Evolutionary conservation across 139 green algal genomes (phyloP).

Genomic region (Diplosphaera chodatii): DNA sequence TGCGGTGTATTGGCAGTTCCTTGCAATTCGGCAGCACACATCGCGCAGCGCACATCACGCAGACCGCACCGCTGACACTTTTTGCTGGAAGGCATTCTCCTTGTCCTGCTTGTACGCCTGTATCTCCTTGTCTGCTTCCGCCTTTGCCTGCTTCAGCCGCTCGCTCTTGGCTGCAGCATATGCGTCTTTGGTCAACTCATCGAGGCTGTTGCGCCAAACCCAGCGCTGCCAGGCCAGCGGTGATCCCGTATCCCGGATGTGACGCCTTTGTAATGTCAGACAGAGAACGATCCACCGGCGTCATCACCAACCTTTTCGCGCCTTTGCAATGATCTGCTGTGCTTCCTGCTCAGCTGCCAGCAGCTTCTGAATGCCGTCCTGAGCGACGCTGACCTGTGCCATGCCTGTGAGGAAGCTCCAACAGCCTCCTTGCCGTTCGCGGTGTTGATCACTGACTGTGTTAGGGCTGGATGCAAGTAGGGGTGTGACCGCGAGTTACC

Average conservation of each 20-base stretch:
- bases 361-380: slow-evolving; percentile 89
- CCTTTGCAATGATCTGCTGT: slow-evolving; percentile 74
- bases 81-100: slow-evolving; percentile 71
- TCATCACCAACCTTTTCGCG: slow-evolving; percentile 57
- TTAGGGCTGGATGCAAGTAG: no score
- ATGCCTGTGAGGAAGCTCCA: no score
- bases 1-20: no score
- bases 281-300: not conserved
- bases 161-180: slow-evolving; percentile 67
- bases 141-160: slow-evolving; percentile 72
- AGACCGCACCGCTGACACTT: slow-evolving; percentile 45
- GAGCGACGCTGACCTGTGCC: slow-evolving; percentile 60
- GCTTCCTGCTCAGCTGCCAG: slow-evolving; percentile 84
- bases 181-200: no score
- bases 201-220: no score
- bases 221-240: no score
- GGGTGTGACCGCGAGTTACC: no score
- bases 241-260: no score
- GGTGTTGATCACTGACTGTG: no score
- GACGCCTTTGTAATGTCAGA: not conserved
- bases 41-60: no score
- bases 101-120: slow-evolving; percentile 61
- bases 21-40: no score
- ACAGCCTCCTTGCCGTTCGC: no score
- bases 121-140: slow-evolving; percentile 78